Base-by-base conservation (phyloP, 2,329 filamentous ascomycete genomes). In the Colletotrichum cereale region DNA sequence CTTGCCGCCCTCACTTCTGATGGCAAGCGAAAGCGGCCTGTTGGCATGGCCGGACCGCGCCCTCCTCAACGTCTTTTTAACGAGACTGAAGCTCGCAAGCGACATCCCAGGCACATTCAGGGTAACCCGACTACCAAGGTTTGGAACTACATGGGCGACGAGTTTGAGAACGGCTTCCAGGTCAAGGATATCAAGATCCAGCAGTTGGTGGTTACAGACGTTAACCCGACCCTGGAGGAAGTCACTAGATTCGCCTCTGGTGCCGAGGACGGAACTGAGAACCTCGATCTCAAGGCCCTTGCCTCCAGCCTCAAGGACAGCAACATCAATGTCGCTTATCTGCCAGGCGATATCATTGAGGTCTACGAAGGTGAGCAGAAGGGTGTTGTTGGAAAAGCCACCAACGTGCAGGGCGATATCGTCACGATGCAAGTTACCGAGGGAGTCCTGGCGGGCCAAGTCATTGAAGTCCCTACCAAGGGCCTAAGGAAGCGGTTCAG, bases 361-460 rank as follows among this genome's bases (percentile, higher is more conserved):
- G 94, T 99, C 53, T 98, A 95, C 81, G 91, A 95, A 68, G 96
- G 96, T 75, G 96, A 99, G 83, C 96, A 99, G 79, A 94, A 93
- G 78, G 96, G 96, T 63, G 92, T 98, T 18, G 87, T 93, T 40
- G 96, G 96, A 77, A 94, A 91, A 76, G 95, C 94, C 1, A 90
- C 93, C 60, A 93, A 94, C 53, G 95, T 98, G 10, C 93, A 94
- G 67, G 93, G 93, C 50, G 95, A 98, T 76, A 97, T 99, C 78
- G 94, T 99, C 63, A 96, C 94, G 7, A 89, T 99, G 77, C 86
- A 90, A 71, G 95, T 98, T 21, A 92, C 90, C 1, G 92, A 97
- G 77, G 96, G 96, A 57, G 92, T 93, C 50, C 86, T 98, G 36
- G 86, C 85, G 62, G 96, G 95, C 12, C 93, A 97, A 79, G 91